Conservation (phyloP, 192 early-diverging fungal genomes). For the Backusella psychrophila region DNA sequence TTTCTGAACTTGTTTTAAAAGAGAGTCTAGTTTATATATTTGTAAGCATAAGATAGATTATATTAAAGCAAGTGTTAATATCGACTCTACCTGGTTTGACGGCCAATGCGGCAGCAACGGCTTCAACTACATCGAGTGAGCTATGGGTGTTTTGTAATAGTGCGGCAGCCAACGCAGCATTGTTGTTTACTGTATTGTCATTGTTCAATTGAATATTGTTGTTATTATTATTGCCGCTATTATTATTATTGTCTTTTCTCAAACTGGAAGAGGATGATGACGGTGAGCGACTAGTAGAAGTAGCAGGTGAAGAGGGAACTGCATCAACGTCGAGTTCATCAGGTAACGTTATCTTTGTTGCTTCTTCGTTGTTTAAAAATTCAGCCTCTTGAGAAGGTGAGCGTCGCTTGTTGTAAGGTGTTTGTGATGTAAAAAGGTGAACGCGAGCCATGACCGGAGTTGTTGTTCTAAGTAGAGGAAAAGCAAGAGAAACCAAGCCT, state of each 20-base stretch:
- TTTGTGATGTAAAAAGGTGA: conserved; percentile 23
- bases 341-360: not conserved
- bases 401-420: conserved; percentile 3
- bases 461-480: conserved; percentile 6
- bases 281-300: not conserved
- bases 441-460: conserved; percentile 28
- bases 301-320: not conserved
- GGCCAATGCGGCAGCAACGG: conserved; percentile 18
- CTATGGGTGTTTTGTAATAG: conserved; percentile 21
- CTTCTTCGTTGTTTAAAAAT: not conserved
- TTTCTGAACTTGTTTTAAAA: not conserved
- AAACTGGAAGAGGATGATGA: not conserved
- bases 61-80: not conserved
- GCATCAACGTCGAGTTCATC: conserved; percentile 22
- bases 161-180: conserved; percentile 27
- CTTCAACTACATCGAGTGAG: conserved; percentile 11
- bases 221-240: not conserved
- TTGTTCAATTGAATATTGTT: not conserved
- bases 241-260: not conserved
- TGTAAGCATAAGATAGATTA: not conserved
- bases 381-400: not conserved
- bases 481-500: conserved; percentile 20
- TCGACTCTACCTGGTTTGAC: conserved; percentile 17
- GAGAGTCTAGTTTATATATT: not conserved
- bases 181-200: not conserved